Evolutionary conservation across 257 asterid species (phyloP).

Genomic region (Craterostigma plantagineum): DNA sequence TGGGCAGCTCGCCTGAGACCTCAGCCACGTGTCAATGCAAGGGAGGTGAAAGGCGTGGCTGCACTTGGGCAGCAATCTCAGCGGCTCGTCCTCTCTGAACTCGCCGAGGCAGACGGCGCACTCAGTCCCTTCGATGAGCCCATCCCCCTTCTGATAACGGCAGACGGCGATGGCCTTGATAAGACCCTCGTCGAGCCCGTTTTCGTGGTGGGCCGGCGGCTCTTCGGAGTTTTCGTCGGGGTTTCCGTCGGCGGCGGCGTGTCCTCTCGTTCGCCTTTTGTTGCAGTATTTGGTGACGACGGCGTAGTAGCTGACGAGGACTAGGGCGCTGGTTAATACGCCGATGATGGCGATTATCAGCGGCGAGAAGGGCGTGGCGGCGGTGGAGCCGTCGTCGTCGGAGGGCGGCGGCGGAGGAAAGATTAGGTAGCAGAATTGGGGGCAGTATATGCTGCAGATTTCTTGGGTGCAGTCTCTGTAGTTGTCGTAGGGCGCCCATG

Average conservation of each 20-base stretch:
- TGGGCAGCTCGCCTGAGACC: neutral
- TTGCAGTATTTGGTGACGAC: constrained; percentile 32
- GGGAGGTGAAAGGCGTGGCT: neutral
- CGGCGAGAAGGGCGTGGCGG: constrained; percentile 31
- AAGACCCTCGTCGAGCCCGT: neutral
- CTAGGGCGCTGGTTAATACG: constrained; percentile 20
- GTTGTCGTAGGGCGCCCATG: constrained; percentile 47
- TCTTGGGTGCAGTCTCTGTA: constrained; percentile 45
- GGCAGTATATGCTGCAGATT: constrained; percentile 62
- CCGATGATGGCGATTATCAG: constrained; percentile 31
- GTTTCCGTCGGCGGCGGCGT: too few species aligned
- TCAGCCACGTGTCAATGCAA: constrained; percentile 1
- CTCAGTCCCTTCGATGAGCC: neutral
- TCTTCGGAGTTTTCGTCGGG: constrained; percentile 8
- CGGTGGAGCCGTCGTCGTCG: constrained; percentile 11
- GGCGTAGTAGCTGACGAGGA: constrained; percentile 33
- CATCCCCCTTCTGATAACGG: neutral
- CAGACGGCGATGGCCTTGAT: neutral
- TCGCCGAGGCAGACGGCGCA: neutral
- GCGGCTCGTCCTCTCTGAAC: neutral
- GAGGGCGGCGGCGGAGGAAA: constrained; percentile 59
- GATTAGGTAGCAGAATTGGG: constrained; percentile 61
- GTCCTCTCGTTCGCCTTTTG: constrained; percentile 19
- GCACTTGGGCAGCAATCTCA: neutral
- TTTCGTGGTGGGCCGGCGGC: constrained; percentile 6